Conservation (phyloP, 1,139 yeast genomes). For the Williopsis jadinii region DNA sequence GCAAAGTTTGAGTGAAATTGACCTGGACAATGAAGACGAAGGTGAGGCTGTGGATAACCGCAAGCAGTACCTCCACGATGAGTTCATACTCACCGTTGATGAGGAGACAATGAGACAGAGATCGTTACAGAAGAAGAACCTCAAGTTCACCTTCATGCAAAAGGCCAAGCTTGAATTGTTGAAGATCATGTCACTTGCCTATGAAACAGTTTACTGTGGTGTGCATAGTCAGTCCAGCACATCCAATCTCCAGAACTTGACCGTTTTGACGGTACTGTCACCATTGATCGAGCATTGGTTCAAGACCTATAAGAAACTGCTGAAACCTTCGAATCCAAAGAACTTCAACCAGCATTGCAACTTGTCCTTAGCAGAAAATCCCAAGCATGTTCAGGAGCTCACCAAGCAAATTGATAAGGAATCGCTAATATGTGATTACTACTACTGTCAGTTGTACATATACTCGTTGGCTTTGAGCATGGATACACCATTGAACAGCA, state of each 20-base stretch:
- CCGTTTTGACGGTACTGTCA: constrained; percentile 63
- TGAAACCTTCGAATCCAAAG: constrained; percentile 39
- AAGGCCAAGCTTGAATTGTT: constrained; percentile 73
- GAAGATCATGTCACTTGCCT: constrained; percentile 75
- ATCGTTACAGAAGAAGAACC: constrained; percentile 17
- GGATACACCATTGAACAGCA: constrained; percentile 27
- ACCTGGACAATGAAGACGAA: constrained; percentile 42
- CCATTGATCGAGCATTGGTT: constrained; percentile 81
- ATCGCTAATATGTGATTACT: constrained; percentile 71
- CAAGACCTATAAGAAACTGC: constrained; percentile 47
- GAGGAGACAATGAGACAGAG: constrained; percentile 24
- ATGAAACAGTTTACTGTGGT: constrained; percentile 70
- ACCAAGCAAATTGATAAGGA: constrained; percentile 53
- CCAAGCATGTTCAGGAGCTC: constrained; percentile 29
- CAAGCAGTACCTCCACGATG: constrained; percentile 20
- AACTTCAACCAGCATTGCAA: constrained; percentile 24
- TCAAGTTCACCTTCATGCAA: constrained; percentile 55
- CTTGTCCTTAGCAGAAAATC: constrained; percentile 20
- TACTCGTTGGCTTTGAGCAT: constrained; percentile 73
- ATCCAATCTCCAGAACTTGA: constrained; percentile 60
- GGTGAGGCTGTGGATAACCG: constrained; percentile 23
- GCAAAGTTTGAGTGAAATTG: constrained; percentile 58
- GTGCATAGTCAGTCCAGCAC: constrained; percentile 44
- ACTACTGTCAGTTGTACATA: constrained; percentile 76
- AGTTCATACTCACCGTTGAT: constrained; percentile 25